A percentile compares a stretch with the other conserved stretches of the same genome.
These are phyloP conservation scores for Trichoderma sp. DNA, from an alignment of 2,329 filamentous ascomycete genomes.

Conservation along the genomic window DNA sequence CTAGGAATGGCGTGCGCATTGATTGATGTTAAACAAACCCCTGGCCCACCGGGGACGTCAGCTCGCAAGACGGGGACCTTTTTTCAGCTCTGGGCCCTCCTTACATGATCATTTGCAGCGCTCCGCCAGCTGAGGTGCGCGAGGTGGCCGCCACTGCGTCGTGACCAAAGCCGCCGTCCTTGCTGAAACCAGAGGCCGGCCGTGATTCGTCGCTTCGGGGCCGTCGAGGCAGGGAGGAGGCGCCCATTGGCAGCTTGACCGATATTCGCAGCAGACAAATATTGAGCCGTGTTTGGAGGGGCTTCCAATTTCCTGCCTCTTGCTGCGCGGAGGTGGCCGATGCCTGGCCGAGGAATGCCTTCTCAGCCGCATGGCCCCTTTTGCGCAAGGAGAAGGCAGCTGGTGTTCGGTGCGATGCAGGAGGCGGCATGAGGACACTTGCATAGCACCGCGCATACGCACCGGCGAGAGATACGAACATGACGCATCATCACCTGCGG, in stretches of 20 bases:
- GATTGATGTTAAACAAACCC: conserved; percentile 22
- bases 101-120: conserved; percentile 16
- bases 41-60: conserved; percentile 22
- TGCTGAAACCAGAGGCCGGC: not conserved
- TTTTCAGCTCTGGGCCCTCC: conserved; percentile 22
- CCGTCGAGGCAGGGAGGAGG: not conserved
- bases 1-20: conserved; percentile 20
- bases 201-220: conserved; percentile 7
- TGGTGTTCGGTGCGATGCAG: not conserved
- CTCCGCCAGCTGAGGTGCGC: not conserved
- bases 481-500: conserved; percentile 16
- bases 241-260: conserved; percentile 1
- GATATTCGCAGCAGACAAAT: not conserved
- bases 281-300: not conserved
- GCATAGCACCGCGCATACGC: conserved; percentile 4
- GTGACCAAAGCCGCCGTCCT: conserved; percentile 7
- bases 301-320: not conserved
- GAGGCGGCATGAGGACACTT: conserved; percentile 3
- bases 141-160: conserved; percentile 18
- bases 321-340: not conserved
- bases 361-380: not conserved
- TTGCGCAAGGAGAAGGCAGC: not conserved
- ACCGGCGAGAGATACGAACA: not conserved
- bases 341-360: not conserved
- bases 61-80: conserved; percentile 17